A percentile compares a stretch with the other conserved stretches of the same genome.
Evolutionary conservation across 2,329 filamentous ascomycete species (phyloP).

Genomic region (Penicillium occitanis): DNA sequence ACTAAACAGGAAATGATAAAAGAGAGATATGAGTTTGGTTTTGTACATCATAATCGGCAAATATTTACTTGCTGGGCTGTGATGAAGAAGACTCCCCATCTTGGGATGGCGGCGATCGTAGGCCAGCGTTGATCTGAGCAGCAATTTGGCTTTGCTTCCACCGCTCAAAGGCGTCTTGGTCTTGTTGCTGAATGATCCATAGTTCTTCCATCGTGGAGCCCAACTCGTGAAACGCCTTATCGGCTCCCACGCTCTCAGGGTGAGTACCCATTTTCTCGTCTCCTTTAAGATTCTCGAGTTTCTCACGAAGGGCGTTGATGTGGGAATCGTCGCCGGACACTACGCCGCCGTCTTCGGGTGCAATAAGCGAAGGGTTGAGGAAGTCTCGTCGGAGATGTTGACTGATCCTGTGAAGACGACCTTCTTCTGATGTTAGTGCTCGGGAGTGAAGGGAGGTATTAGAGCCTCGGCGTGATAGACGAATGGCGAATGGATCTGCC

Average conservation of each 20-base stretch:
- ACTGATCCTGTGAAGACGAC: constrained; percentile 66
- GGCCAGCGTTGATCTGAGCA: constrained; percentile 46
- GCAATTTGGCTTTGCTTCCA: constrained; percentile 50
- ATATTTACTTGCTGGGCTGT: background rate
- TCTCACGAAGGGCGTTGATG: constrained; percentile 47
- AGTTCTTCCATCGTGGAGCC: constrained; percentile 49
- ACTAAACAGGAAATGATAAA: background rate
- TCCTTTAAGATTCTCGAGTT: constrained; percentile 45
- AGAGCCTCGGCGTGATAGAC: constrained; percentile 60
- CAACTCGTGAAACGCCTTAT: constrained; percentile 45
- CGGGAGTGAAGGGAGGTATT: constrained; percentile 68
- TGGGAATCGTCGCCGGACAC: constrained; percentile 43
- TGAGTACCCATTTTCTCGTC: constrained; percentile 41
- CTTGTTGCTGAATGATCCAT: constrained; percentile 42
- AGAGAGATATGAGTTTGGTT: background rate
- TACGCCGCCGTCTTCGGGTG: constrained; percentile 35
- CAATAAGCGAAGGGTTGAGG: constrained; percentile 51
- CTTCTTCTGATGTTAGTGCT: constrained; percentile 67
- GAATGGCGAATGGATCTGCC: constrained; percentile 43
- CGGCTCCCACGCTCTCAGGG: constrained; percentile 40
- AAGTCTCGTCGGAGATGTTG: constrained; percentile 66
- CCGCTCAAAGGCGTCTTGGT: constrained; percentile 45
- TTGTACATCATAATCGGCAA: background rate
- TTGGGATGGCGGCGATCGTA: constrained; percentile 25
- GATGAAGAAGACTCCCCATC: constrained; percentile 3